phyloP scores from a whole-genome alignment of 139 green algal species.

The Nannochloris sp. region DNA sequence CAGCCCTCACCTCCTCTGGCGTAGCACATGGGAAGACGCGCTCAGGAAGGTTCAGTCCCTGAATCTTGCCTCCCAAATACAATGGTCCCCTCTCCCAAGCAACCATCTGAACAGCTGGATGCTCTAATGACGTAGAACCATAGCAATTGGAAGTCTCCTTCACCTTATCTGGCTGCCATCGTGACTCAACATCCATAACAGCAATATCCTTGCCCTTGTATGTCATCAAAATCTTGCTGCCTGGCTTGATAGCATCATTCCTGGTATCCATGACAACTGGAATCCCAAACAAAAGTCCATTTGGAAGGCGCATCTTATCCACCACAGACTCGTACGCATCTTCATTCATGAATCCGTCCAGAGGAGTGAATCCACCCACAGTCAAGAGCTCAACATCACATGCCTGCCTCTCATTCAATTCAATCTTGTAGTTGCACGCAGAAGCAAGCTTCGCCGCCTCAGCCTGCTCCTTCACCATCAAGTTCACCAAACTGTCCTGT shows the following conservation, averaged over 20 bases:
- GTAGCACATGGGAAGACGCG: conserved; percentile 73
- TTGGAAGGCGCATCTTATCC: conserved; percentile 54
- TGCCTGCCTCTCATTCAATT: conserved; percentile 76
- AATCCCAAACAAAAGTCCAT: conserved; percentile 72
- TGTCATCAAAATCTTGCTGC: conserved; percentile 71
- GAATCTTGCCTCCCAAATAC: conserved; percentile 36
- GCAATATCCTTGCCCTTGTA: conserved; percentile 79
- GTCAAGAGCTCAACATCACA: conserved; percentile 85
- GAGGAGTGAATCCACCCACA: conserved; percentile 76
- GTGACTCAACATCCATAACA: conserved; percentile 68
- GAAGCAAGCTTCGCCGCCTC: conserved; percentile 24
- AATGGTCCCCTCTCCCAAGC: conserved; percentile 70
- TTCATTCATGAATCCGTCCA: conserved; percentile 81
- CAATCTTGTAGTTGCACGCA: conserved; percentile 53
- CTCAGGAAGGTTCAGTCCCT: conserved; percentile 64
- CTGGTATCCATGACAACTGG: conserved; percentile 85
- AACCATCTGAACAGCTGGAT: conserved; percentile 90
- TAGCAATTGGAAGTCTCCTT: conserved; percentile 72
- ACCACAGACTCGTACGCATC: conserved; percentile 71
- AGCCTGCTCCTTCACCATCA: conserved; percentile 13
- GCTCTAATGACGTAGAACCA: conserved; percentile 79
- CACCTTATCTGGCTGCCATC: conserved; percentile 72
- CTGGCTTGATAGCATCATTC: conserved; percentile 53
- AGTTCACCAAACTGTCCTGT: conserved; percentile 22
- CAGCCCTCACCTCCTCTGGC: conserved; percentile 43